Evolutionary conservation across 2,329 filamentous ascomycete genomes (phyloP).

Genomic region (Apiospora kogelbergensis): DNA sequence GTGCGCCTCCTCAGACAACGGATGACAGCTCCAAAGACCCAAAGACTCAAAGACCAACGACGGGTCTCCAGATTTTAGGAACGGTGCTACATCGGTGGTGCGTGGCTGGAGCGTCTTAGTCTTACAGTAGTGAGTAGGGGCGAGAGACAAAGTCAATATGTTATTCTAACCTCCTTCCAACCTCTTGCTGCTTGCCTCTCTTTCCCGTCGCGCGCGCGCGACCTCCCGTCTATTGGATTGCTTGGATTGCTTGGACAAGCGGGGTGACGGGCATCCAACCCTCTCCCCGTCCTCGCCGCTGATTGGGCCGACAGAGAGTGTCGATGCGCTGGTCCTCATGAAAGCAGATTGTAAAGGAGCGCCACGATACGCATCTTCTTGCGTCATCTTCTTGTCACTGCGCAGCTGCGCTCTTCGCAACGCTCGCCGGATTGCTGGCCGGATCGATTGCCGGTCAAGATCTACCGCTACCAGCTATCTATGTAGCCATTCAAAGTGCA

Average conservation of each 20-base stretch:
- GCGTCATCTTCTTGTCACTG: neutral
- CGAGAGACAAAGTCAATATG: neutral
- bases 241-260: neutral
- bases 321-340: neutral
- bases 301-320: neutral
- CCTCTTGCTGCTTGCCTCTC: neutral
- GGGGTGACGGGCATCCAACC: neutral
- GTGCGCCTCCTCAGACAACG: neutral
- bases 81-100: neutral
- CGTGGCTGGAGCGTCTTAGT: conserved; percentile 1
- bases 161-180: conserved; percentile 4
- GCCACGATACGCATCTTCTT: conserved; percentile 4
- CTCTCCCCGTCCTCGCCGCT: neutral
- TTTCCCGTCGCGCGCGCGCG: no score
- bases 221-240: neutral
- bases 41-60: neutral
- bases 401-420: neutral
- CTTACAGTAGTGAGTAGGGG: no score
- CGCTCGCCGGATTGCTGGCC: neutral
- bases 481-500: neutral
- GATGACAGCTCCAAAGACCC: conserved; percentile 3
- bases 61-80: neutral
- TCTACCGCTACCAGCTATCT: neutral
- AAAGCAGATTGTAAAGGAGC: neutral
- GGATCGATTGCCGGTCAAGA: neutral